A percentile compares a stretch with the other conserved stretches of the same genome.
phyloP scores from a whole-genome alignment of 495 filamentous ascomycete species.

The Penicillium canariense region DNA sequence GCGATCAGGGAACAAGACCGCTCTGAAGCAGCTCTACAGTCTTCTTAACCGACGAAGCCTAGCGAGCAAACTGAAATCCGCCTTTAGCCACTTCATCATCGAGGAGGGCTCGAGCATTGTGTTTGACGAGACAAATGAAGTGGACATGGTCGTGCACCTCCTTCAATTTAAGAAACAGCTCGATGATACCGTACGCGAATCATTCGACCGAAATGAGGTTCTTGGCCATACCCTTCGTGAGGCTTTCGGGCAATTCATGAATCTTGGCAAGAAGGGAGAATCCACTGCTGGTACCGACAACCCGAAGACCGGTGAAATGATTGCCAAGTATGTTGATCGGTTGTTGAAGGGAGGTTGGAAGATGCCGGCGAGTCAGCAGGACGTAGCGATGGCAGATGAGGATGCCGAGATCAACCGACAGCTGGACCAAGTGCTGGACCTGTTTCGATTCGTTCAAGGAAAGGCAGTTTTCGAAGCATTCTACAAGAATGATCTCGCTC shows the following conservation, averaged over 20 bases:
- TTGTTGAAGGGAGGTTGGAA: slow-evolving; percentile 85
- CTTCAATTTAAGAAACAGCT: slow-evolving; percentile 79
- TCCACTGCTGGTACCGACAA: slow-evolving; percentile 74
- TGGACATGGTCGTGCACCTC: slow-evolving; percentile 84
- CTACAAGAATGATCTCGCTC: slow-evolving; percentile 94
- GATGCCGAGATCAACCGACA: slow-evolving; percentile 86
- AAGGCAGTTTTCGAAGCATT: slow-evolving; percentile 98
- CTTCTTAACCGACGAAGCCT: slow-evolving; percentile 66
- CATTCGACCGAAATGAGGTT: slow-evolving; percentile 71
- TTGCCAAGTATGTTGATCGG: slow-evolving; percentile 93
- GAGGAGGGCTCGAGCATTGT: slow-evolving; percentile 75
- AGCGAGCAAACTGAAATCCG: slow-evolving; percentile 59
- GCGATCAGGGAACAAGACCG: slow-evolving; percentile 58
- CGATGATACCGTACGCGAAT: slow-evolving; percentile 66
- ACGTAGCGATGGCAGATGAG: slow-evolving; percentile 70
- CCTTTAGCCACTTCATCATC: slow-evolving; percentile 78
- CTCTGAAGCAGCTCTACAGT: slow-evolving; percentile 72
- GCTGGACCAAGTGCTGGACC: slow-evolving; percentile 83
- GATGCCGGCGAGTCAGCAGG: slow-evolving; percentile 52
- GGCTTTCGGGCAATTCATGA: slow-evolving; percentile 86
- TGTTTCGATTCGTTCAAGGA: slow-evolving; percentile 95
- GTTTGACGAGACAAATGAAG: slow-evolving; percentile 69
- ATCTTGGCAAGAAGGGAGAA: slow-evolving; percentile 66
- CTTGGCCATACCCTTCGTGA: slow-evolving; percentile 77
- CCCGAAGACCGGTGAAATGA: slow-evolving; percentile 95